Base-by-base conservation (phyloP, 1,284 basidiomycete genomes). In the Apiotrichum gamsii region DNA sequence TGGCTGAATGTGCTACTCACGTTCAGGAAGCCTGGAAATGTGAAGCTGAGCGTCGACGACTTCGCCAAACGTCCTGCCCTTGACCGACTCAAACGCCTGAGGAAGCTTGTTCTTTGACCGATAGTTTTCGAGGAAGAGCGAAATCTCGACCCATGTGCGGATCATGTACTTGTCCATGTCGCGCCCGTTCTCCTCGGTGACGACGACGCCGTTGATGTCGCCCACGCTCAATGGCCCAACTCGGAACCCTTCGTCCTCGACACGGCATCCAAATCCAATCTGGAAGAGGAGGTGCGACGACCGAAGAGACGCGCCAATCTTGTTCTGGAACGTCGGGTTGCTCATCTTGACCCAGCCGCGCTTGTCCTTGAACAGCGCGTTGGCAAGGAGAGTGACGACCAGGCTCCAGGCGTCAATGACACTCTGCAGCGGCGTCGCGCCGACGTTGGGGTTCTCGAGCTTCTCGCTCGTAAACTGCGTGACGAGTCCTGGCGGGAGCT, bases 141-240 rank as follows among this genome's bases (percentile, higher is more conserved):
- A 47, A 9, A 67, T 52, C 52, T 70, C 68, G 6, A 70, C 57
- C 68, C 68, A 70, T 1, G 57, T 44, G 24, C 68, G 47, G 15
- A 64, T 37, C 62, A 70, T 65, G 46, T 70, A 70, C 34, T 39
- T 47, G 42, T 65, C 60, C 63, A 68, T 65, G n/a, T n/a, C n/a
- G n/a, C n/a, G n/a, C n/a, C n/a, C n/a, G n/a, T n/a, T n/a, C 47
- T 61, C 59, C 16, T 37, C 39, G 6, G 60, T 52, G 34, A 60
- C 53, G 13, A 52, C 58, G 5, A 56, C 50, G 1, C 45, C 41
- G 30, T 58, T 47, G 18, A 52, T 37, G 3, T 60, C 62, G 25
- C 44, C 47, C 9, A 43, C 34, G 6, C 45, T 49, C 24, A 64
- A 58, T 3, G 68, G 68, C 5, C 68, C 68, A 8, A 70, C 60